These are phyloP conservation scores for Naegleria lovaniensis DNA, from an alignment of 208 protist genomes.

Conservation along the genomic window DNA sequence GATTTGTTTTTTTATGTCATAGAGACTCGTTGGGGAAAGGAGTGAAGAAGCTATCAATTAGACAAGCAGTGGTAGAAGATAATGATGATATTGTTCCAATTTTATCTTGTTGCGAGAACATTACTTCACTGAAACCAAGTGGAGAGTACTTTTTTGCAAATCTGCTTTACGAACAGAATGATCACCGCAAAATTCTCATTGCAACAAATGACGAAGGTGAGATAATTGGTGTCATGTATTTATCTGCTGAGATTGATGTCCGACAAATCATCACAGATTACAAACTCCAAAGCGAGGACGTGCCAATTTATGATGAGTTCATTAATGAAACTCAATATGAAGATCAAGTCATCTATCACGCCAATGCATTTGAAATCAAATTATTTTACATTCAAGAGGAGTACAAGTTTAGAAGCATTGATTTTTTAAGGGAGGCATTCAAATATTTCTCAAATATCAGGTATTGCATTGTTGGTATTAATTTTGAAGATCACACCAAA, in stretches of 20 bases:
- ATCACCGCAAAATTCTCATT: not conserved
- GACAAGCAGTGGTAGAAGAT: constrained; percentile 2
- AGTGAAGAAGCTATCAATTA: not conserved
- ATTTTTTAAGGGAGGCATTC: not conserved
- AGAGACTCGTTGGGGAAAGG: not conserved
- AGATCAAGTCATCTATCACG: not conserved
- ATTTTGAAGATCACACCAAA: not conserved
- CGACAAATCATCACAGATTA: not conserved
- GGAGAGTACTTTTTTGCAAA: constrained; percentile 17
- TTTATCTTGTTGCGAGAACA: not conserved
- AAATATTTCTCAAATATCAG: not conserved
- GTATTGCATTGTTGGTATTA: not conserved
- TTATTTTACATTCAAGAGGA: not conserved
- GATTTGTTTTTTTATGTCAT: not conserved
- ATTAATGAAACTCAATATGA: too few relatives aligned
- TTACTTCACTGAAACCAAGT: not conserved
- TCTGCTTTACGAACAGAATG: not conserved
- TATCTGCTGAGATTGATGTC: not conserved
- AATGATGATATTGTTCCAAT: constrained; percentile 1
- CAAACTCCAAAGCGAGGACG: not conserved
- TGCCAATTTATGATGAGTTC: not conserved
- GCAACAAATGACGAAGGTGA: not conserved
- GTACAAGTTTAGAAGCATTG: not conserved
- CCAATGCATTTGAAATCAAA: constrained; percentile 2
- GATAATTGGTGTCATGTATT: not conserved